A percentile compares a stretch with the other conserved stretches of the same genome.
phyloP scores from a whole-genome alignment of 2,329 filamentous ascomycete species.

The Cylindrodendrum hubeiense region DNA sequence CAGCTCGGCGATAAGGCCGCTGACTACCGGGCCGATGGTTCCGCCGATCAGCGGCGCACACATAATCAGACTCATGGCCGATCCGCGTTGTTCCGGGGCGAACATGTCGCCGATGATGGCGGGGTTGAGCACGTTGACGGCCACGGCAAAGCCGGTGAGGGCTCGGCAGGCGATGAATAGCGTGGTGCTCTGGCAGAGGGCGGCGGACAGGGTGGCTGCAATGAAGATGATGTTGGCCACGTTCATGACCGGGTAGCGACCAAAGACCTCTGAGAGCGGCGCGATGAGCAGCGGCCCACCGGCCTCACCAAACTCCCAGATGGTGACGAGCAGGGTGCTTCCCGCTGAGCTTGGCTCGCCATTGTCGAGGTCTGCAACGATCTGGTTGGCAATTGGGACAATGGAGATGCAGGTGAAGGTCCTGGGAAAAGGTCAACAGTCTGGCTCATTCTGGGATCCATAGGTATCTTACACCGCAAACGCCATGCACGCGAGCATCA shows the following conservation, averaged over 20 bases:
- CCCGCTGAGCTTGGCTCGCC: constrained; percentile 58
- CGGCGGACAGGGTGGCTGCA: constrained; percentile 59
- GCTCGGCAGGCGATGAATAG: constrained; percentile 67
- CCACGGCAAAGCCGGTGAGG: constrained; percentile 72
- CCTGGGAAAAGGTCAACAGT: constrained; percentile 44
- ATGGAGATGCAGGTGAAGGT: constrained; percentile 70
- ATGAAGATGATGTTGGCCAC: constrained; percentile 65
- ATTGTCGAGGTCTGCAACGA: constrained; percentile 60
- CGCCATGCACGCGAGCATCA: constrained; percentile 64
- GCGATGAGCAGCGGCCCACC: constrained; percentile 72
- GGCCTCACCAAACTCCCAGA: constrained; percentile 77
- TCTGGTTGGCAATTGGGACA: constrained; percentile 65
- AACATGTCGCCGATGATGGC: constrained; percentile 76
- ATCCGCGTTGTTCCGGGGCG: constrained; percentile 66
- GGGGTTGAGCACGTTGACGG: constrained; percentile 73
- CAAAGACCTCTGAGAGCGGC: constrained; percentile 72
- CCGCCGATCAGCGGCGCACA: constrained; percentile 70
- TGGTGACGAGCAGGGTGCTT: constrained; percentile 74
- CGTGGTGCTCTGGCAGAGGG: constrained; percentile 58
- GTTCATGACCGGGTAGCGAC: constrained; percentile 68
- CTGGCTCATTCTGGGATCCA: neutral
- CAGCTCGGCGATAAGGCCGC: constrained; percentile 65
- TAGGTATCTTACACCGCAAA: constrained; percentile 64
- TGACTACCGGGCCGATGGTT: constrained; percentile 67
- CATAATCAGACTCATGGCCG: constrained; percentile 68